Base-by-base conservation (phyloP, 345 rosid species). In the Gossypium herbaceum region DNA sequence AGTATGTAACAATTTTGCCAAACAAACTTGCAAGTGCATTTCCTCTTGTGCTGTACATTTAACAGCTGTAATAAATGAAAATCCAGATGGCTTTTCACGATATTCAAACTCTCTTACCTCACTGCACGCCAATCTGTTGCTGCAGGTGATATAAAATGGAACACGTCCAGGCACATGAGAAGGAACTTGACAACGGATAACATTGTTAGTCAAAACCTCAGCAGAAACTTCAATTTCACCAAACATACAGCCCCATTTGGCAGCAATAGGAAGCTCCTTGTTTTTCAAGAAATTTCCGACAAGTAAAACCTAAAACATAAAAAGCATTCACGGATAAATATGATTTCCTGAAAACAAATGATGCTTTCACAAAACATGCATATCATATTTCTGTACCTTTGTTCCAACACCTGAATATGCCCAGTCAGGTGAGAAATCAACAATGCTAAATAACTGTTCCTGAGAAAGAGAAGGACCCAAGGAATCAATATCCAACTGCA, bases 391-490 rank as follows among this genome's bases (percentile, higher is more conserved):
- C 52, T 20, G 41, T 51, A 89, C 93, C 89, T 88, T 85, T 17
- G 90, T 85, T 74, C 84, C 84, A 47, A 69, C 65, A 61, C 82
- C 86, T 34, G 89, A 71, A 77, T 81, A 85, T 72, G 85, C 85
- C 92, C 92, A 88, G 45, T 90, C 87, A 43, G 94, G 94, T 29
- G 94, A 84, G 78, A 86, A 88, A 76, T 88, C 92, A 60, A 34
- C 73, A 68, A 94, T 92, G 68, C 85, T 89, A 77, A 94, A 92
- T 72, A 91, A 87, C 83, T 92, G 98, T 50, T 91, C 89, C 80
- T 87, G 87, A 58, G 97, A 91, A 58, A 94, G 87, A 65, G 93
- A 92, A 73, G 98, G 97, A 66, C 88, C 92, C 55, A 86, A 80
- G 43, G 90, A 86, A 77, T 88, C 91, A 6, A 83, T 79, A 75